Evolutionary conservation across 2,329 filamentous ascomycete species (phyloP), one percentile per base, ranked within the genome.

Genomic region (Aureobasidium sp.): DNA sequence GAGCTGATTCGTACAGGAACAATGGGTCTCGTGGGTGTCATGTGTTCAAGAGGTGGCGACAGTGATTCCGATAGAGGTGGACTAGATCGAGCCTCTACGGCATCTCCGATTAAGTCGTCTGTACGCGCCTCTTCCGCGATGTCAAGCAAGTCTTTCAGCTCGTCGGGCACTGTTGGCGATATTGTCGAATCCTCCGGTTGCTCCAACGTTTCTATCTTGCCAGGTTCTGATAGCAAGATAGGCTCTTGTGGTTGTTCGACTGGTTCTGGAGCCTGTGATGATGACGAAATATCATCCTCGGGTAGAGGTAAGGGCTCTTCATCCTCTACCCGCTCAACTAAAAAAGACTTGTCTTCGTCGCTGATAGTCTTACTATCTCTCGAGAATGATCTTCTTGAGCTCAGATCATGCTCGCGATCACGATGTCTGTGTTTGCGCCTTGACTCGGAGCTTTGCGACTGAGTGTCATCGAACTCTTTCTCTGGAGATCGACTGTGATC

Each of bases 311-410:
- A 78, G 79, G 80, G 76, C 76, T 77, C 76, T 72, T 72, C 66
- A 70, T 81, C 80, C 82, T 84, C 83, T 80, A 81, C 82, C 82
- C 82, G 78, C 76, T 78, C 77, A 71, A 73, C 83, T 86, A 86
- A 85, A 85, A 86, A 86, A 85, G 83, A 80, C 76, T 79, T 71
- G 58, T 75, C 70, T 15, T 57, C 42, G 63, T 75, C 48, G 5
- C 20, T 34, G 32, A 26, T 10, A 1, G n/a, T 23, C 8, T n/a
- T 55, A 10, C 50, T 36, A 10, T 46, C 59, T 42, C 48, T 42
- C 7, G 46, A 52, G 13, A 27, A 23, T 8, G 39, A 46, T 20
- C 39, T 32, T 46, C 39, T 50, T 34, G 46, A 46, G 10, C 58
- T 51, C 10, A 9, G 39, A 36, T 34, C 32, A 6, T 41, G 15